Evolutionary conservation across 2,329 filamentous ascomycete species (phyloP), one percentile per base, ranked within the genome.

Genomic region (Aspergillus carbonarius): DNA sequence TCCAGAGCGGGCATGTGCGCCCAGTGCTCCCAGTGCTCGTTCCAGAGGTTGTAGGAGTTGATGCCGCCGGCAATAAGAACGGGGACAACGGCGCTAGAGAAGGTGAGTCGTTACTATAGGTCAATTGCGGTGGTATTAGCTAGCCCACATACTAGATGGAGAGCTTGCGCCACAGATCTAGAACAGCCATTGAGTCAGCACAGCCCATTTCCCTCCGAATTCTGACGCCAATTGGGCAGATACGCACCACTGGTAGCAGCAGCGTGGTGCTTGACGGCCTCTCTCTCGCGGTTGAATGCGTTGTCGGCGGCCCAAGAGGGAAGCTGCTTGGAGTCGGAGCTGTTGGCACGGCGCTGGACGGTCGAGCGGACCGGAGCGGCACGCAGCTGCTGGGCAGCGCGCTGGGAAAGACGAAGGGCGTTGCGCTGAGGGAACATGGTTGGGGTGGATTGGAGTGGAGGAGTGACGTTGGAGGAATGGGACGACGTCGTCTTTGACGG

Each of bases 1-100:
- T 96, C 92, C 68, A 93, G 83, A 66, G 95, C 90, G 61, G 90
- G 86, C 78, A 91, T 81, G 81, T 98, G 93, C 54, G 78, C 81
- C 86, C 89, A 92, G 85, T 99, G 95, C 81, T 96, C 91, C 93
- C 93, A 98, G 81, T 99, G 95, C 82, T 96, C 91, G 72, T 86
- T 88, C 92, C 92, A 99, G 64, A 96, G 87, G 74, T 88, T 87
- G 78, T 90, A 96, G 71, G 93, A 93, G 78, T 99, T 99, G 79
- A 88, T 81, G 67, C 80, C 76, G 60, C 89, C 88, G 66, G 92
- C 81, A 67, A 88, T 79, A 59, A 98, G 82, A 76, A 79, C 82
- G 57, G 93, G 93, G 66, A 89, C 80, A 66, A 90, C 87, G 72
- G 83, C 88, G 79, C 93, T 96, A 74, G 70, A 59, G 44, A 23